A percentile compares a stretch with the other conserved stretches of the same genome.
These are phyloP conservation scores for Schrenkiella parvula DNA, from an alignment of 345 rosid species.

Conservation along the genomic window DNA sequence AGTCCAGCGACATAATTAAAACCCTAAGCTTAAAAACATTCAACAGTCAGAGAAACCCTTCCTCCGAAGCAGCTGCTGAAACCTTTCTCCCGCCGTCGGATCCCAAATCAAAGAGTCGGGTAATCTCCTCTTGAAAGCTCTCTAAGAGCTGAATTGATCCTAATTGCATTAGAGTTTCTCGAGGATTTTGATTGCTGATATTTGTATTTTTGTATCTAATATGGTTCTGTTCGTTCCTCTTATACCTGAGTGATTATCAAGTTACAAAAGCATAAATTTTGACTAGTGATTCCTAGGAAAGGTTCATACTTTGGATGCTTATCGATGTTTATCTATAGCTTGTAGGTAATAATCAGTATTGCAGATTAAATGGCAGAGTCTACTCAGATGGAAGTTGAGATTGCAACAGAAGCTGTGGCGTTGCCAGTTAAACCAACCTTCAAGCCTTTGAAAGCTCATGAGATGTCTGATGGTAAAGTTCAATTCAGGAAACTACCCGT, in stretches of 20 bases:
- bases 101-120: not conserved
- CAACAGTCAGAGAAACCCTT: not conserved
- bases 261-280: not conserved
- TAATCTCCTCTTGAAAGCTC: not conserved
- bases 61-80: not conserved
- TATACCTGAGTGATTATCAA: not conserved
- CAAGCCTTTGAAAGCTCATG: conserved; percentile 74
- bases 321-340: not conserved
- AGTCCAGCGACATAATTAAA: not conserved
- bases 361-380: conserved; percentile 17
- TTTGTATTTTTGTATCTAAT: not conserved
- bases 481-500: conserved; percentile 70
- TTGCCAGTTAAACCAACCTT: conserved; percentile 65
- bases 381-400: conserved; percentile 52
- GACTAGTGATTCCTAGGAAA: not conserved
- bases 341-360: not conserved
- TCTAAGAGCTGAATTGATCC: not conserved
- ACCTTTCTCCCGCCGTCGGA: conserved; percentile 3
- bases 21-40: conserved; percentile 16
- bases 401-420: conserved; percentile 4
- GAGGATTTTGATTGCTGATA: not conserved
- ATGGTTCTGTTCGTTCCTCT: not conserved
- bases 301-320: not conserved
- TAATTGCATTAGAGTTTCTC: not conserved
- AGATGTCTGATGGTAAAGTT: conserved; percentile 73